Evolutionary conservation across 2,329 filamentous ascomycete genomes (phyloP).

Genomic region (Fusarium sp.): DNA sequence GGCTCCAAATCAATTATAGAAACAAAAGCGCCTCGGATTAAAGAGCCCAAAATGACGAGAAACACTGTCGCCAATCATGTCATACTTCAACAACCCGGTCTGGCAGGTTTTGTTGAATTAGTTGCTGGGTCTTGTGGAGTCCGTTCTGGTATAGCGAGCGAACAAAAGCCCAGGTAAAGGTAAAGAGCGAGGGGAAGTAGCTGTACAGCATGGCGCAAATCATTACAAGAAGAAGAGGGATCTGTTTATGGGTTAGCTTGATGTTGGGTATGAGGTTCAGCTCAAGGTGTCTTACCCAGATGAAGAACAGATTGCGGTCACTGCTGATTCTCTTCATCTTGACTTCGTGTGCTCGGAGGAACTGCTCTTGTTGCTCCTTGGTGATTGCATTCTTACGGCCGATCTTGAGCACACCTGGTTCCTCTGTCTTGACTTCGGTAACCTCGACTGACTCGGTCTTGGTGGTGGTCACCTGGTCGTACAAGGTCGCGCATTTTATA

Average conservation of each 20-base stretch:
- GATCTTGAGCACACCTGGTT: constrained; percentile 62
- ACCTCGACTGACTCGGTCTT: constrained; percentile 51
- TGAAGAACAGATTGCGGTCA: constrained; percentile 72
- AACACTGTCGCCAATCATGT: constrained; percentile 34
- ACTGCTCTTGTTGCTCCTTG: constrained; percentile 70
- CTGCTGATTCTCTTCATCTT: constrained; percentile 70
- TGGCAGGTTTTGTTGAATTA: constrained; percentile 40
- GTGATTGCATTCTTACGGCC: constrained; percentile 71
- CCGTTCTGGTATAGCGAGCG: constrained; percentile 47
- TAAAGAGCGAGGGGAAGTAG: constrained; percentile 59
- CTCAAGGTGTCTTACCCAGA: constrained; percentile 64
- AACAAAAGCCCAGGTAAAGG: constrained; percentile 48
- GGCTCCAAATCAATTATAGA: constrained; percentile 22
- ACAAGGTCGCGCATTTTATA: constrained; percentile 63
- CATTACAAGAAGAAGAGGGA: constrained; percentile 60
- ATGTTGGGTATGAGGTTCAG: neutral
- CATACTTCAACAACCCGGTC: constrained; percentile 44
- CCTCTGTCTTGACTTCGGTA: constrained; percentile 52
- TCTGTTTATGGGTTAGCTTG: constrained; percentile 50
- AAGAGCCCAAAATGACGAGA: constrained; percentile 22
- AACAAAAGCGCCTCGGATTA: constrained; percentile 30
- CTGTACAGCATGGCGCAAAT: constrained; percentile 61
- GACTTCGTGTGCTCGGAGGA: constrained; percentile 67
- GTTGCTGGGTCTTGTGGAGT: constrained; percentile 41
- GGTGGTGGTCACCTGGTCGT: constrained; percentile 55